phyloP scores from a whole-genome alignment of 2,329 filamentous ascomycete genomes.

The Aspergillus viridinutans region DNA sequence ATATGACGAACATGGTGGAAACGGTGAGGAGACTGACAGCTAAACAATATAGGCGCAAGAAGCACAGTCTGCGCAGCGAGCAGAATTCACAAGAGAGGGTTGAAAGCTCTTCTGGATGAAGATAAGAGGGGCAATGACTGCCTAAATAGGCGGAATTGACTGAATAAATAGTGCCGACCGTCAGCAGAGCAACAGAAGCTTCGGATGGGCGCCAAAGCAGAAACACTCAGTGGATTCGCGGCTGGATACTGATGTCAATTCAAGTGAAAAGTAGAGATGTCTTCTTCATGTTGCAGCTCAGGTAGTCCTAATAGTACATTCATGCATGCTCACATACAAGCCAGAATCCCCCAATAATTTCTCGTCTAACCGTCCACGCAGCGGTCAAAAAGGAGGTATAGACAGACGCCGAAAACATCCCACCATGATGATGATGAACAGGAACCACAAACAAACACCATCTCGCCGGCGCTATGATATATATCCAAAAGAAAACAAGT shows the following conservation, averaged over 20 bases:
- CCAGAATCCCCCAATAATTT: not conserved
- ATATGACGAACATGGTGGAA: not conserved
- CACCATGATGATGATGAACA: constrained; percentile 7
- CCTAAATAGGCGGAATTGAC: not conserved
- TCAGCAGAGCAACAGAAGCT: not conserved
- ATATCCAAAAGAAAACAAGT: constrained; percentile 24
- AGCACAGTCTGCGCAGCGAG: not conserved
- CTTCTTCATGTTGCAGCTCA: constrained; percentile 1
- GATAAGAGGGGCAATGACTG: not conserved
- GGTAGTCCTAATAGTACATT: not conserved
- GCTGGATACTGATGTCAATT: not conserved
- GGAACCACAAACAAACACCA: constrained; percentile 13
- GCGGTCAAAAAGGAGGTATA: constrained; percentile 1
- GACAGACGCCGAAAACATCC: constrained; percentile 8
- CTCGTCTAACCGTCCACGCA: not conserved
- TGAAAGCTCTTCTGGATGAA: not conserved
- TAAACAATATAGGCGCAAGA: not conserved
- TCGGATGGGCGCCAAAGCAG: not conserved
- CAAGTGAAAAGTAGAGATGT: constrained; percentile 11
- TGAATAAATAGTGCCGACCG: not conserved
- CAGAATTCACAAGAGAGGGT: not conserved
- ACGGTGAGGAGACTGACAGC: not conserved
- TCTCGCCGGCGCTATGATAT: constrained; percentile 39
- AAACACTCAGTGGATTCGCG: not conserved
- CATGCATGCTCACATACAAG: constrained; percentile 1